These are phyloP conservation scores for Nasturtium officinale DNA, from an alignment of 345 rosid species.

Conservation along the genomic window DNA sequence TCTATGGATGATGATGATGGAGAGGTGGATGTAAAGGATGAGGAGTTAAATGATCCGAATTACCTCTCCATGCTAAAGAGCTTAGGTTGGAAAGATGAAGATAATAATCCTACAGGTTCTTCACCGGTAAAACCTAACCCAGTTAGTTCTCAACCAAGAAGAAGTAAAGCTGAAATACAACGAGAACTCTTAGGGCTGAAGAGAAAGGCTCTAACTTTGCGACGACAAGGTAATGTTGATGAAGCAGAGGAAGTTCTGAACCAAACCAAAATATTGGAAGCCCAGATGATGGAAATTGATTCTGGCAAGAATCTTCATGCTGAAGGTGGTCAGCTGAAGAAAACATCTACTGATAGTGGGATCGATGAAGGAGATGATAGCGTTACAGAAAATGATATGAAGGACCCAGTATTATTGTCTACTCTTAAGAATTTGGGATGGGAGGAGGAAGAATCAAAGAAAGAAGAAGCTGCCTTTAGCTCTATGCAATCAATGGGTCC, in stretches of 20 bases:
- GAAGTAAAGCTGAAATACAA: conserved; percentile 78
- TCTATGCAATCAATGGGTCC: conserved; percentile 37
- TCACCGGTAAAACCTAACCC: conserved; percentile 33
- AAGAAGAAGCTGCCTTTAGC: conserved; percentile 37
- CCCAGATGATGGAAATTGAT: conserved; percentile 61
- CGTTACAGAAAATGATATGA: conserved; percentile 64
- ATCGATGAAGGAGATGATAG: conserved; percentile 46
- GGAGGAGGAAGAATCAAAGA: conserved; percentile 55
- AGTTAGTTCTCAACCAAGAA: conserved; percentile 45
- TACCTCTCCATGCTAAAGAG: conserved; percentile 57
- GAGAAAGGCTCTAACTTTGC: conserved; percentile 74
- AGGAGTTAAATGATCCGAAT: conserved; percentile 67
- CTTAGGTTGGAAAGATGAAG: conserved; percentile 78
- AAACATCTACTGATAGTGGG: conserved; percentile 28
- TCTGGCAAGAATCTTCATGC: conserved; percentile 47
- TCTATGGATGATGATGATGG: conserved; percentile 47
- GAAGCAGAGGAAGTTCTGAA: conserved; percentile 76
- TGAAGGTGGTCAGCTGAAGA: conserved; percentile 35
- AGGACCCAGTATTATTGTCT: conserved; percentile 54
- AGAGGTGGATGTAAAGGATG: conserved; percentile 66
- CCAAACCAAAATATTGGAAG: conserved; percentile 65
- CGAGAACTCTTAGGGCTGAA: conserved; percentile 80
- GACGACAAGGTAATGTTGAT: conserved; percentile 74
- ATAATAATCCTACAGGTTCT: conserved; percentile 35
- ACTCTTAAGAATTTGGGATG: conserved; percentile 61